Evolutionary conservation across 805 yeast genomes (phyloP).

Genomic region (Nematodospora valgi): DNA sequence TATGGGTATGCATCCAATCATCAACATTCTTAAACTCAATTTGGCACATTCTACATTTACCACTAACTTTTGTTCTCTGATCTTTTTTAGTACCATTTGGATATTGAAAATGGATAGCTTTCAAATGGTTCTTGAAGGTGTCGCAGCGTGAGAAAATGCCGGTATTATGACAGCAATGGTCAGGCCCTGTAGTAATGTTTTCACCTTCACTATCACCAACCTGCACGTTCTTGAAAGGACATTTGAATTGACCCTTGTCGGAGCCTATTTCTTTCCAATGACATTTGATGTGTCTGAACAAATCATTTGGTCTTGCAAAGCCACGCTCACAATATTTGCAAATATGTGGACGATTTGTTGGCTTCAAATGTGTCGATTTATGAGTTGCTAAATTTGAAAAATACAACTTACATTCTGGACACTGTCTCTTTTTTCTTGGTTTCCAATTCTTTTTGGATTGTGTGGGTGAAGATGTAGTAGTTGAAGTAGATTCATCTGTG

Average conservation of each 20-base stretch:
- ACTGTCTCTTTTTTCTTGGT: constrained; percentile 65
- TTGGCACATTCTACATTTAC: constrained; percentile 78
- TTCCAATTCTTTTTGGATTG: constrained; percentile 24
- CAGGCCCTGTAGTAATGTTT: constrained; percentile 11
- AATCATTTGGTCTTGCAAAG: constrained; percentile 83
- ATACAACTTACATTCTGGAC: constrained; percentile 63
- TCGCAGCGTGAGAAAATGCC: constrained; percentile 90
- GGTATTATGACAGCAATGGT: constrained; percentile 66
- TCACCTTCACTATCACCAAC: constrained; percentile 10
- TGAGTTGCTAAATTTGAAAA: constrained; percentile 84
- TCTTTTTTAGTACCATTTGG: constrained; percentile 83
- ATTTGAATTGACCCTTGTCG: constrained; percentile 66
- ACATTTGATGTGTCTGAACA: constrained; percentile 79
- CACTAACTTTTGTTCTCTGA: constrained; percentile 64
- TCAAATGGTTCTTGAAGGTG: constrained; percentile 86
- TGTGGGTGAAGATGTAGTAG: constrained; percentile 8
- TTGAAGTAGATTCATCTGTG: constrained; percentile 3
- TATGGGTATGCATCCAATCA: constrained; percentile 74
- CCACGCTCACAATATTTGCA: constrained; percentile 81
- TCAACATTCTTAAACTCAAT: constrained; percentile 63
- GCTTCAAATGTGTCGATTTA: constrained; percentile 71
- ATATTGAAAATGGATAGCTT: constrained; percentile 84
- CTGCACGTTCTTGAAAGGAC: constrained; percentile 60
- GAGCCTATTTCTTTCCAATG: constrained; percentile 77
- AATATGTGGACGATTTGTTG: constrained; percentile 69